Conservation (phyloP, 305 asterid genomes). For the Rubia tinctorum region DNA sequence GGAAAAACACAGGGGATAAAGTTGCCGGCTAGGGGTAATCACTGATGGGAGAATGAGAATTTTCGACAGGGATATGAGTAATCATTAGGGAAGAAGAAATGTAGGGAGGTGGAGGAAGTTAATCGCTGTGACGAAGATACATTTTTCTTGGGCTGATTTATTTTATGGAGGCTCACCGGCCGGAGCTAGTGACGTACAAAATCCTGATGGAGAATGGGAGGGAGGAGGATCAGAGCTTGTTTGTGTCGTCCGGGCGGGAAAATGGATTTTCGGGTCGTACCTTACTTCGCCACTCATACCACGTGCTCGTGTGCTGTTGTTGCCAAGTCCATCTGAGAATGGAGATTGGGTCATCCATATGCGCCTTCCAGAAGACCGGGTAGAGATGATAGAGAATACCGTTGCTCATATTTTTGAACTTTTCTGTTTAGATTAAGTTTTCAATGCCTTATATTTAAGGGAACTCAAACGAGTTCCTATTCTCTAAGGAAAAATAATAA, state of each 20-base stretch:
- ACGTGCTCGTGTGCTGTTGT: conserved; percentile 65
- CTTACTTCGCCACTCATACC: conserved; percentile 57
- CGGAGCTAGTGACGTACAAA: conserved; percentile 32
- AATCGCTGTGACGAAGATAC: conserved; percentile 30
- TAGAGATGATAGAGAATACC: conserved; percentile 44
- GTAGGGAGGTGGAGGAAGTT: conserved; percentile 31
- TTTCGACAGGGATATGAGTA: conserved; percentile 20
- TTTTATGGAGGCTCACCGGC: conserved; percentile 68
- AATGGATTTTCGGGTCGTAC: conserved; percentile 56
- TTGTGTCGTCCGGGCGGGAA: conserved; percentile 55
- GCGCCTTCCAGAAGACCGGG: conserved; percentile 39
- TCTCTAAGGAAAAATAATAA: no score
- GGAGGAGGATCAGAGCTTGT: conserved; percentile 48
- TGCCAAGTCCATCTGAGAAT: conserved; percentile 48
- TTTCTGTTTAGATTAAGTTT: conserved; percentile 28
- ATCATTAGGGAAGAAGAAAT: conserved; percentile 48
- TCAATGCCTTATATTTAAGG: no score
- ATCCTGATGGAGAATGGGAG: conserved; percentile 29
- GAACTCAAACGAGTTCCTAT: no score
- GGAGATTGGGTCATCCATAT: conserved; percentile 74
- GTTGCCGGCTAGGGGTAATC: conserved; percentile 43
- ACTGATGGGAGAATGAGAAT: conserved; percentile 53
- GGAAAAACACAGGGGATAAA: no score
- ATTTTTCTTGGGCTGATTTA: conserved; percentile 57
- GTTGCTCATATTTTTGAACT: conserved; percentile 43